Conservation (phyloP, 2,329 filamentous ascomycete species). For the Cercospora sojina region DNA sequence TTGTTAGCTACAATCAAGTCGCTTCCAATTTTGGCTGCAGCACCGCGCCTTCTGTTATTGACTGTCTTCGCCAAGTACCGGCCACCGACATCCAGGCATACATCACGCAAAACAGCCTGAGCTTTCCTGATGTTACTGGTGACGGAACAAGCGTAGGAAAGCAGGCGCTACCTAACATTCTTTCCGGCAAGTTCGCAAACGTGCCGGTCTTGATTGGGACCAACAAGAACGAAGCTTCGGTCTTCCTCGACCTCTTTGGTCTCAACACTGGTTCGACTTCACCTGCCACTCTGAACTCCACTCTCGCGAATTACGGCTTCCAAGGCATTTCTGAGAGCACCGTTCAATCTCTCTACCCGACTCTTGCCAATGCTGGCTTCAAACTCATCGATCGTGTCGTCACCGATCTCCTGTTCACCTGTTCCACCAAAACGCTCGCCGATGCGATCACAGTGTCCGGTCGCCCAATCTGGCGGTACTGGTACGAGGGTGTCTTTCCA, state of each 20-base stretch:
- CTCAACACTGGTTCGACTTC: conserved; percentile 15
- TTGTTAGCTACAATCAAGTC: conserved; percentile 19
- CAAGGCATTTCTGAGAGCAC: background rate
- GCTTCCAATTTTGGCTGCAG: conserved; percentile 21
- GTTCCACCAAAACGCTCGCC: conserved; percentile 25
- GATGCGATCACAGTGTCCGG: conserved; percentile 19
- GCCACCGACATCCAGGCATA: conserved; percentile 17
- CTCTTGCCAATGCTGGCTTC: background rate
- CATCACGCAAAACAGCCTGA: conserved; percentile 23
- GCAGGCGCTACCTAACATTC: conserved; percentile 17
- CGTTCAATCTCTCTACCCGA: background rate
- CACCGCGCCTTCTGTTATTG: conserved; percentile 1
- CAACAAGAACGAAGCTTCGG: conserved; percentile 32
- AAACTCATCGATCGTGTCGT: conserved; percentile 8
- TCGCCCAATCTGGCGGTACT: conserved; percentile 32
- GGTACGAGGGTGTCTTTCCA: conserved; percentile 34
- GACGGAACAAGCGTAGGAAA: conserved; percentile 19
- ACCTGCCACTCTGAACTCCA: conserved; percentile 4
- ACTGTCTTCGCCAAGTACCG: conserved; percentile 19
- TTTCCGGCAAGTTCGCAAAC: conserved; percentile 20
- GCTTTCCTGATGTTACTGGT: conserved; percentile 21
- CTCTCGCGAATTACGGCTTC: conserved; percentile 23
- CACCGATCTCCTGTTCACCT: conserved; percentile 31
- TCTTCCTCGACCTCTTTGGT: conserved; percentile 27
- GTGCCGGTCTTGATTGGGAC: conserved; percentile 32